A percentile compares a stretch with the other conserved stretches of the same genome.
Conservation (phyloP, 371 early-diverging fungal species). For the Cokeromyces recurvatus region DNA sequence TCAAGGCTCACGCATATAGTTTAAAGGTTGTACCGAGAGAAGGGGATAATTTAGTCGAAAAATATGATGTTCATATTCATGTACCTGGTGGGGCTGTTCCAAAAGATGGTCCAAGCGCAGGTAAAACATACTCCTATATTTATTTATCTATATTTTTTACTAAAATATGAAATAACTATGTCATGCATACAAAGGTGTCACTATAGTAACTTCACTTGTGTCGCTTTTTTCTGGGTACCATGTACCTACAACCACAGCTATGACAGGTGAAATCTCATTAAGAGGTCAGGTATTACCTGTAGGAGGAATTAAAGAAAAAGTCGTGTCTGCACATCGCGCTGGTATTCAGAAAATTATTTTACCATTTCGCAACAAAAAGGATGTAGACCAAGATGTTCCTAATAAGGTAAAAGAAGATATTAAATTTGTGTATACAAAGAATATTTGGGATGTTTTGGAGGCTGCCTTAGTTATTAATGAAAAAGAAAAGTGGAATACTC, state of each 20-base stretch:
- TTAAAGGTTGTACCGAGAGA: constrained; percentile 48
- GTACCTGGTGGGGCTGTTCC: constrained; percentile 80
- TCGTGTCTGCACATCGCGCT: constrained; percentile 80
- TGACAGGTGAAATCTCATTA: constrained; percentile 88
- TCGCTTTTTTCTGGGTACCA: constrained; percentile 63
- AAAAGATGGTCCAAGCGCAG: constrained; percentile 81
- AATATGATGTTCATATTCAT: constrained; percentile 77
- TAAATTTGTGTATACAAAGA: constrained; percentile 67
- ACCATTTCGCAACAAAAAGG: constrained; percentile 56
- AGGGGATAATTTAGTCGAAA: constrained; percentile 41
- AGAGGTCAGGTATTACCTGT: constrained; percentile 83
- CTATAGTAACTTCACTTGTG: constrained; percentile 72
- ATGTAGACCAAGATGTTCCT: constrained; percentile 67
- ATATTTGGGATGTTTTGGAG: constrained; percentile 65
- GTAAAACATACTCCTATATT: too few relatives aligned
- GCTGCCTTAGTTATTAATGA: constrained; percentile 46
- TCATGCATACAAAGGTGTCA: constrained; percentile 40
- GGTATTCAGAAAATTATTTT: constrained; percentile 63
- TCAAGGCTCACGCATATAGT: constrained; percentile 64
- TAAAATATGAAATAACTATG: not conserved
- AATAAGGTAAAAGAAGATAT: constrained; percentile 61
- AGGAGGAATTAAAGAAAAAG: constrained; percentile 85
- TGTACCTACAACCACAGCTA: constrained; percentile 60
- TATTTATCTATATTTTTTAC: not conserved
- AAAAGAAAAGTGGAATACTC: constrained; percentile 21